Conservation (phyloP, 495 filamentous ascomycete species). For the Terfezia claveryi region DNA sequence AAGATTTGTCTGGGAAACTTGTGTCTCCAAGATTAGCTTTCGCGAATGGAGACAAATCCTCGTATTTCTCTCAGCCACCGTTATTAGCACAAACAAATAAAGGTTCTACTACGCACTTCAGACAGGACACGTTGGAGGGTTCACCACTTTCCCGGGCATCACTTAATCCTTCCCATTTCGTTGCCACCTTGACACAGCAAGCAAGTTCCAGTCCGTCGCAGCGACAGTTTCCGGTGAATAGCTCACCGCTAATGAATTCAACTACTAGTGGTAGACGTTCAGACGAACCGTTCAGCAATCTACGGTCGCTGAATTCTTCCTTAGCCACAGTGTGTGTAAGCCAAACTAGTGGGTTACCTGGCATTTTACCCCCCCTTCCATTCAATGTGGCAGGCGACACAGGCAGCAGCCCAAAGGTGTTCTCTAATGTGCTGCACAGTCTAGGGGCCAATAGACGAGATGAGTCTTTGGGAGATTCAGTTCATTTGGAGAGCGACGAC, state of each 20-base stretch:
- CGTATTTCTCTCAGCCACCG: not conserved
- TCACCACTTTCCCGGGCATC: not conserved
- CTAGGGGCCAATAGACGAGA: not conserved
- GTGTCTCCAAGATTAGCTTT: not conserved
- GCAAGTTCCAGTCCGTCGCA: no score
- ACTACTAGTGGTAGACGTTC: not conserved
- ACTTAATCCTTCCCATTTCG: not conserved
- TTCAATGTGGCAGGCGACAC: not conserved
- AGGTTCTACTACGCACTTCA: not conserved
- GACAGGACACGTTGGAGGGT: not conserved
- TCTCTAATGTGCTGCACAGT: not conserved
- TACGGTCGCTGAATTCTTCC: not conserved
- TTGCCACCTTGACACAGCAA: not conserved
- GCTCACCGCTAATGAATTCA: not conserved
- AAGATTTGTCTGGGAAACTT: not conserved
- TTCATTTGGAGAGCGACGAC: constrained; percentile 7
- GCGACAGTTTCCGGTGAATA: no score
- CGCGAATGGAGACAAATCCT: not conserved
- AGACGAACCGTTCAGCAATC: not conserved
- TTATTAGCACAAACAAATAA: not conserved
- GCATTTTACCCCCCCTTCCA: not conserved
- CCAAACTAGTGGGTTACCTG: not conserved
- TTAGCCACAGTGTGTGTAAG: no score
- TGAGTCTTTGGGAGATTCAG: not conserved
- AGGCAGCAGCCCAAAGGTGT: not conserved